Percentiles rank a stretch among this genome's conserved stretches.
phyloP scores from a whole-genome alignment of 73 alveolate genomes.

The Paramecium primaurelia region DNA sequence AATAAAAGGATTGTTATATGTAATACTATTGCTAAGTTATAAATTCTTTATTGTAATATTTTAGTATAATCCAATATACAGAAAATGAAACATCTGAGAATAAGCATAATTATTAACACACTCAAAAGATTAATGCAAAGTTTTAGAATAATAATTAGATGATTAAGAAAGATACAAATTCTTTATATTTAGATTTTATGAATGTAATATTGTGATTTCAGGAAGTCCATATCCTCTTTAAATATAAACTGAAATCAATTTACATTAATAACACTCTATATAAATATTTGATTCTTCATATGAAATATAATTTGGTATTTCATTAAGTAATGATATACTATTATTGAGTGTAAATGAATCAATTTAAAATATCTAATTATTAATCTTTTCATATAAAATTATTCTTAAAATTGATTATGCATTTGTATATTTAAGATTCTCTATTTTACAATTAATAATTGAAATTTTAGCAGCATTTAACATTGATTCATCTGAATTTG shows the following conservation, averaged over 20 bases:
- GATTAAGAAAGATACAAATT: neutral
- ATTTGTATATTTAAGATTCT: neutral
- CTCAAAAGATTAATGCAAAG: neutral
- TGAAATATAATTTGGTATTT: neutral
- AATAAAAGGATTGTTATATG: neutral
- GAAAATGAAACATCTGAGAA: neutral
- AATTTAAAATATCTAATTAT: neutral
- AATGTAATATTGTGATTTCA: neutral
- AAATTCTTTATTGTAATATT: neutral
- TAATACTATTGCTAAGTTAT: neutral
- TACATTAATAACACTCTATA: neutral
- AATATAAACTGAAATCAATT: neutral
- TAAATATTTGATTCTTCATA: neutral
- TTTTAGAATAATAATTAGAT: neutral
- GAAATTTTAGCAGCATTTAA: neutral
- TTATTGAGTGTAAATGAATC: neutral
- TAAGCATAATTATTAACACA: neutral
- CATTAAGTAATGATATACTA: neutral
- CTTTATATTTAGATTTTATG: neutral
- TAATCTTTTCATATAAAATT: neutral
- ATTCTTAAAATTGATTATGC: neutral
- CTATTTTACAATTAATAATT: neutral
- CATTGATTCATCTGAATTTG: neutral
- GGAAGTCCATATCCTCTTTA: neutral
- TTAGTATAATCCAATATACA: neutral